Conservation (phyloP, 2,329 filamentous ascomycete species). For the Didymosphaeria variabile region DNA sequence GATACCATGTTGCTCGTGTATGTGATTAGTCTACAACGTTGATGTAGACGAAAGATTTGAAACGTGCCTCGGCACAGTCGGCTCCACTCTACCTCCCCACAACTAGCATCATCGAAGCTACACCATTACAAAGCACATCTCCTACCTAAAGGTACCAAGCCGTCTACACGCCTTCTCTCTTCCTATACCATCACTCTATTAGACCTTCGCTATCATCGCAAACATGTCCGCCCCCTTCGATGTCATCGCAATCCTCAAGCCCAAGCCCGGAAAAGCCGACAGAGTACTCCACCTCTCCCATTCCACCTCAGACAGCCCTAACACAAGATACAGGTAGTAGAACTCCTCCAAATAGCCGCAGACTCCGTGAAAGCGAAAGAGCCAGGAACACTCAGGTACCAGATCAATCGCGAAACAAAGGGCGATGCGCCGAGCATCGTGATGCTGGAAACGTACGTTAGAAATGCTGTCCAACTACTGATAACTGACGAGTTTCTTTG, state of each 20-base stretch:
- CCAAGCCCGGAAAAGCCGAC: slow-evolving; percentile 44
- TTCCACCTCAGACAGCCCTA: neutral
- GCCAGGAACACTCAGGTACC: slow-evolving; percentile 45
- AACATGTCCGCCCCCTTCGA: slow-evolving; percentile 34
- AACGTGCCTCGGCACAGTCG: slow-evolving; percentile 16
- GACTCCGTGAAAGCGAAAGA: slow-evolving; percentile 42
- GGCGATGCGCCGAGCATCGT: slow-evolving; percentile 39
- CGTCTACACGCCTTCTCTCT: neutral
- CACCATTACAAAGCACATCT: neutral
- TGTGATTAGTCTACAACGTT: neutral
- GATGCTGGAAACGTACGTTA: slow-evolving; percentile 45
- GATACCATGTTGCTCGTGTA: neutral
- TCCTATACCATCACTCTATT: neutral
- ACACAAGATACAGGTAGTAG: slow-evolving; percentile 36
- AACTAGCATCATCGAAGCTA: neutral
- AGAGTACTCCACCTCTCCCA: slow-evolving; percentile 27
- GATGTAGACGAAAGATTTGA: neutral
- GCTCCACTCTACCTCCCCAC: neutral
- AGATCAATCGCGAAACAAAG: slow-evolving; percentile 40
- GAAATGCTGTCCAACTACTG: neutral
- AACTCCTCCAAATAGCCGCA: slow-evolving; percentile 36
- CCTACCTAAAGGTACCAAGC: neutral
- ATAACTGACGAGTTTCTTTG: neutral
- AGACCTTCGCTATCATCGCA: neutral
- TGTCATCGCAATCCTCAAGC: slow-evolving; percentile 41